Percentiles rank a stretch among this genome's conserved stretches.
These are phyloP conservation scores for Phoma sp. DNA, from an alignment of 2,329 filamentous ascomycete genomes.

Conservation along the genomic window DNA sequence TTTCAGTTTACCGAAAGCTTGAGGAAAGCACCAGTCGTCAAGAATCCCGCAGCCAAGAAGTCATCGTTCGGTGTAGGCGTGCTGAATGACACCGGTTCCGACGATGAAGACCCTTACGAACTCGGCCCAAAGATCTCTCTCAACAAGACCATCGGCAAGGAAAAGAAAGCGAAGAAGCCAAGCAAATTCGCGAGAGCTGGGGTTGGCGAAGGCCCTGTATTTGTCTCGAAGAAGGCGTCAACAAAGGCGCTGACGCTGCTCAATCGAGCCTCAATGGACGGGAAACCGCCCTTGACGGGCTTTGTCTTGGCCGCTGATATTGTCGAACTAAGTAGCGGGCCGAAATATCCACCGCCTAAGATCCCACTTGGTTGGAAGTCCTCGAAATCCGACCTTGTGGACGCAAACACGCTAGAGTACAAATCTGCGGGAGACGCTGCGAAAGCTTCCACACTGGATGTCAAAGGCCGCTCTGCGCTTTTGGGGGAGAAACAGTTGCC, in stretches of 20 bases:
- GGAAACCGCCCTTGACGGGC: conserved; percentile 78
- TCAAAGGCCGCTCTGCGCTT: conserved; percentile 76
- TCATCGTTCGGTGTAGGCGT: conserved; percentile 87
- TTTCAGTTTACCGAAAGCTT: conserved; percentile 35
- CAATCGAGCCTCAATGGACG: conserved; percentile 78
- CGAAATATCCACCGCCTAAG: conserved; percentile 68
- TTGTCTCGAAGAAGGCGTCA: conserved; percentile 72
- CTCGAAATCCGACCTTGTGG: conserved; percentile 45
- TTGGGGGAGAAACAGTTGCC: conserved; percentile 83
- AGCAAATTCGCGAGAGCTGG: conserved; percentile 67
- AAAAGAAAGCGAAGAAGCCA: conserved; percentile 73
- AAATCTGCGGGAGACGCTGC: conserved; percentile 79
- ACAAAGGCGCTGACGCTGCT: conserved; percentile 54
- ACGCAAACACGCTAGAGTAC: conserved; percentile 49
- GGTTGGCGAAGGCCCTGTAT: conserved; percentile 72
- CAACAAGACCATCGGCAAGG: conserved; percentile 79
- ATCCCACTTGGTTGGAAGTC: conserved; percentile 79
- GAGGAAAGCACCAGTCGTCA: conserved; percentile 23
- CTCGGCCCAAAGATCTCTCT: conserved; percentile 91
- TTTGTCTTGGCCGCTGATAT: conserved; percentile 72
- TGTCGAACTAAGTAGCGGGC: conserved; percentile 52
- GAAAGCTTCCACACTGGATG: conserved; percentile 76
- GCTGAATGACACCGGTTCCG: conserved; percentile 90
- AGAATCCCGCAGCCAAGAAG: conserved; percentile 62
- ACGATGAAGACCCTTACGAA: conserved; percentile 93